Percentiles rank a stretch among this genome's conserved stretches.
Conservation (phyloP, 169 alveolate species). For the Cryptosporidium canis region DNA sequence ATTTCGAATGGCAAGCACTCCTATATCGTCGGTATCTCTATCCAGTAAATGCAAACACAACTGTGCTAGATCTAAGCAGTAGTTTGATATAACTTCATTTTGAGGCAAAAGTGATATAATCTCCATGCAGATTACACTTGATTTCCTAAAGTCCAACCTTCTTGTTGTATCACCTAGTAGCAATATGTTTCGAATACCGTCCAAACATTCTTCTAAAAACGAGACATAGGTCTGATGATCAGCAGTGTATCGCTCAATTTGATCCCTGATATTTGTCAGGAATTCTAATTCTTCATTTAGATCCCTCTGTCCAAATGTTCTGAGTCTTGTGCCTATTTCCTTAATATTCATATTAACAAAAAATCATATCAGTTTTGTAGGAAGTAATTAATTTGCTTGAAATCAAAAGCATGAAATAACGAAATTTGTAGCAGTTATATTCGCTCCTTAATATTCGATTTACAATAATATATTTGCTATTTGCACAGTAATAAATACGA, state of each 20-base stretch:
- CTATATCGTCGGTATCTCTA: constrained; percentile 67
- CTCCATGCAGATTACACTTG: constrained; percentile 65
- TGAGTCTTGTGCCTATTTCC: constrained; percentile 63
- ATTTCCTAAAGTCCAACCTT: constrained; percentile 28
- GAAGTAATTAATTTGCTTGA: not conserved
- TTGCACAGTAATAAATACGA: not conserved
- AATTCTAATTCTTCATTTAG: constrained; percentile 37
- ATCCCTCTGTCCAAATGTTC: constrained; percentile 36
- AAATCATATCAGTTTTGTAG: not conserved
- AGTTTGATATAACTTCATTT: constrained; percentile 50
- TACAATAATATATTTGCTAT: not conserved
- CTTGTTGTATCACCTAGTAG: constrained; percentile 13
- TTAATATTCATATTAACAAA: constrained; percentile 49
- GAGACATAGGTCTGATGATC: not conserved
- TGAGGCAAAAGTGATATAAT: constrained; percentile 55
- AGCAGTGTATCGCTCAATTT: constrained; percentile 47
- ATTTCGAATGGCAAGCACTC: constrained; percentile 67
- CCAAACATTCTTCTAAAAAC: constrained; percentile 51
- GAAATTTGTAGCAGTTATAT: not conserved
- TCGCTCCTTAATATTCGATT: not conserved
- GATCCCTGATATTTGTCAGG: constrained; percentile 44
- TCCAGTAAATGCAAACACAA: constrained; percentile 57
- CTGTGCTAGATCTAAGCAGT: constrained; percentile 61
- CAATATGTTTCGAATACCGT: constrained; percentile 26
- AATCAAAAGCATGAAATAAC: not conserved